Evolutionary conservation across 2,329 filamentous ascomycete species (phyloP), one percentile per base, ranked within the genome.

Genomic region (Trichoderma koningii): DNA sequence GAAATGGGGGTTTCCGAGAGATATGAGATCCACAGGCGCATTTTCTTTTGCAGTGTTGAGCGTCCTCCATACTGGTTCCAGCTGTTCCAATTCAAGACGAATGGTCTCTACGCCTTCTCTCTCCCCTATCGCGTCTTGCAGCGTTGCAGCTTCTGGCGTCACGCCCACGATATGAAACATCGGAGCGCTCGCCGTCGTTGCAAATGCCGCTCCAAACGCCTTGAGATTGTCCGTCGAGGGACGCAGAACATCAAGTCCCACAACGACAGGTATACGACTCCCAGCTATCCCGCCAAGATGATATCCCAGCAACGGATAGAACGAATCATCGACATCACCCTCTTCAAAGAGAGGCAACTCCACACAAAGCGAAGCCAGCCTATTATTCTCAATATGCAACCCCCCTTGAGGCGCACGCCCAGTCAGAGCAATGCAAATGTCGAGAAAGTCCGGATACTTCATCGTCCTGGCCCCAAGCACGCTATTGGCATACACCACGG

Each of bases 351-450:
- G 5, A 28, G 38, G 55, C 7, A 59, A 3, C 7, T 26, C 28
- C 6, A 78, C 81, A 51, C 83, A 80, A 70, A 77, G 15, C 3
- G 50, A 44, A 61, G 68, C 76, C 5, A 79, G 79, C 44, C 48
- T 70, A 76, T 69, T 79, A 75, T 68, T 76, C 78, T 34, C 78
- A 79, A 68, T 73, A 80, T 63, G 78, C 76, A 68, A 80, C 76
- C 55, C 85, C 80, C 69, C 75, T 82, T 68, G 75, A 80, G 28
- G 78, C 80, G 66, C 83, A 82, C 76, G 71, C 1, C 80, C 80
- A 0, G 79, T 81, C 52, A 82, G 62, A 0, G 78, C 79, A 42
- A 81, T 78, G 47, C 65, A 66, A n/a, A 80, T 73, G 38, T 82
- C 80, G 2, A 82, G 71, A 42, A 77, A 79, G 57, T 81, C 79